These are phyloP conservation scores for Neurospora africana DNA, from an alignment of 495 filamentous ascomycete species.

Conservation along the genomic window DNA sequence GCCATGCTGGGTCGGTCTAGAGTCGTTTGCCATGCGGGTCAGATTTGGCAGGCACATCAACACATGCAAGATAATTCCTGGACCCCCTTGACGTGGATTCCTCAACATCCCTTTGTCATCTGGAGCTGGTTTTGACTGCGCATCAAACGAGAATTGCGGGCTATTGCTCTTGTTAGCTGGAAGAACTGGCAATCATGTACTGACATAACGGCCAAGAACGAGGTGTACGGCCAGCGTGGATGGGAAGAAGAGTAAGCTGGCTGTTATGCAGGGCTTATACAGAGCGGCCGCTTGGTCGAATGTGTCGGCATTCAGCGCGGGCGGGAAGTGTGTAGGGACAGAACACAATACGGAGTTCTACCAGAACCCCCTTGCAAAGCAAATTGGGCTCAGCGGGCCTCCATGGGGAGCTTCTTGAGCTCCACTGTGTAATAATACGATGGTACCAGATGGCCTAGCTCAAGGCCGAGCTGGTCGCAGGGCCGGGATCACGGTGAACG, in stretches of 20 bases:
- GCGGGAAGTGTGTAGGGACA: not conserved
- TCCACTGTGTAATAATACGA: not conserved
- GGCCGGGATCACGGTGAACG: not conserved
- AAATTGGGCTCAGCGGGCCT: not conserved
- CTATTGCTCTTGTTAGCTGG: not conserved
- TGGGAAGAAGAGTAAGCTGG: not conserved
- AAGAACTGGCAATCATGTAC: not conserved
- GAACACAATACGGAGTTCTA: not conserved
- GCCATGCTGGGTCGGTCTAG: not conserved
- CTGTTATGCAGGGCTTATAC: not conserved
- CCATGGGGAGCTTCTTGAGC: not conserved
- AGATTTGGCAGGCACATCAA: not conserved
- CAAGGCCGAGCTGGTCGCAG: not conserved
- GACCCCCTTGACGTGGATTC: not conserved
- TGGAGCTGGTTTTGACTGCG: not conserved
- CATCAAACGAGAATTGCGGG: not conserved
- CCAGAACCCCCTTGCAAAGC: not conserved
- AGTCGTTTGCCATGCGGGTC: not conserved
- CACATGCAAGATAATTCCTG: not conserved
- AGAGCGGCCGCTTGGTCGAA: not conserved
- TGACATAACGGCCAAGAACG: not conserved
- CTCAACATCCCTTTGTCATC: not conserved
- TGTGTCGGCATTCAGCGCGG: not conserved
- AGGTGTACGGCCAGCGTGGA: not conserved
- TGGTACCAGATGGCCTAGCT: not conserved